phyloP scores from a whole-genome alignment of 345 rosid species.

The Carallia brachiata region DNA sequence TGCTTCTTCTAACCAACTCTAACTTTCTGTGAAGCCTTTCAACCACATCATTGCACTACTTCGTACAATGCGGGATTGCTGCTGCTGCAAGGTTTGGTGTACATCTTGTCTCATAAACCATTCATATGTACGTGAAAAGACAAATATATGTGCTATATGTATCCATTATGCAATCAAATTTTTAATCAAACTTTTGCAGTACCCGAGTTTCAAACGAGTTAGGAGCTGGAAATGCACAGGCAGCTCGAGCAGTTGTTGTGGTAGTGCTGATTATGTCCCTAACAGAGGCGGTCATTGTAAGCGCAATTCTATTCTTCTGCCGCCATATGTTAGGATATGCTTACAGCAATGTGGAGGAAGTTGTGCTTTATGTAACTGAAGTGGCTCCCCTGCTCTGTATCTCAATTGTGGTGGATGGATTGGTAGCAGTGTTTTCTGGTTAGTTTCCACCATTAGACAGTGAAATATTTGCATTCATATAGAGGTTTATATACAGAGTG shows the following conservation, averaged over 20 bases:
- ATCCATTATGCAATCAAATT: no score
- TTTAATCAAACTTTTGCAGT: conserved; percentile 9
- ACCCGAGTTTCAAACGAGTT: conserved; percentile 53
- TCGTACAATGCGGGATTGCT: background rate
- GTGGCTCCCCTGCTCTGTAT: conserved; percentile 42
- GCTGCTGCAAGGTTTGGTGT: conserved; percentile 42
- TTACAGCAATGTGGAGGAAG: conserved; percentile 36
- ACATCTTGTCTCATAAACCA: no score
- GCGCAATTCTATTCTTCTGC: conserved; percentile 26
- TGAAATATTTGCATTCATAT: no score
- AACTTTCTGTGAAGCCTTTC: background rate
- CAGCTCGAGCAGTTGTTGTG: conserved; percentile 31
- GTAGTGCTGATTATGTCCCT: conserved; percentile 21
- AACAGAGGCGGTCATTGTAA: conserved; percentile 26
- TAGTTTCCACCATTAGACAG: background rate
- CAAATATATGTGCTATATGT: no score
- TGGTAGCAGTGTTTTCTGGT: conserved; percentile 49
- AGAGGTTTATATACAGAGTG: no score
- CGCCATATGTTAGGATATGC: conserved; percentile 37
- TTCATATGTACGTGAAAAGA: no score
- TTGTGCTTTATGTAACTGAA: conserved; percentile 29
- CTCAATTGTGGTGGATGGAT: conserved; percentile 37
- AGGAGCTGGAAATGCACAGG: conserved; percentile 42
- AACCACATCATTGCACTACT: background rate
- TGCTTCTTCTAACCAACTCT: background rate